Evolutionary conservation across 306 rosid genomes (phyloP), one percentile per base, ranked within the genome.

Genomic region (Senna siamea): DNA sequence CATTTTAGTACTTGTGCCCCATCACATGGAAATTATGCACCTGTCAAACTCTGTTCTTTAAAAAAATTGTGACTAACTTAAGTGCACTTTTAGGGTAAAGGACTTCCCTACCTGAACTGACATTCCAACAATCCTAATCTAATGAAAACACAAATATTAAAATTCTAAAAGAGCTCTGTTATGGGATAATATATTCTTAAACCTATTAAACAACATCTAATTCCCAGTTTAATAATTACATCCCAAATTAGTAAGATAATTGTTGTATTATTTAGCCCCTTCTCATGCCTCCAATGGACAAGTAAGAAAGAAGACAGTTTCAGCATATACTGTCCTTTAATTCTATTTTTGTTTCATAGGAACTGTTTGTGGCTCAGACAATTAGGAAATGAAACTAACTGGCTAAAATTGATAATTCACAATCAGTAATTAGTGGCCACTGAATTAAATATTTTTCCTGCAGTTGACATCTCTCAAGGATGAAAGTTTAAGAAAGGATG

Each of bases 381-480:
- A 9, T 13, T 30, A 30, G 30, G 59, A 59, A 59, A 69, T 53
- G 53, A 75, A 61, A 64, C 28, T 54, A 70, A 50, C 46, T 70
- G 59, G 73, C 30, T 66, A 23, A 66, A 61, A 58, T 38, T 47
- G 61, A 70, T 35, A 38, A 38, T 76, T 56, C 66, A 63, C 20
- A 76, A 40, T 76, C 43, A 40, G 62, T 38, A 32, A 55, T 50
- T 10, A 47, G 17, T 73, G 26, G 32, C 52, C 65, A 61, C 78
- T 44, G 79, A 79, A 78, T 72, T 74, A 68, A 68, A 43, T 75
- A 61, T 80, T 81, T 52, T 67, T 69, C 66, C 78, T 83, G 82
- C 77, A 95, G 99, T 77, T 95, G 83, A 83, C 93, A 58, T 78
- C 80, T 59, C 87, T 95, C 69, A 95, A 87, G 84, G 97, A 92